Evolutionary conservation across 2,329 filamentous ascomycete genomes (phyloP), one percentile per base, ranked within the genome.

Genomic region (Hymenoscyphus occultus): DNA sequence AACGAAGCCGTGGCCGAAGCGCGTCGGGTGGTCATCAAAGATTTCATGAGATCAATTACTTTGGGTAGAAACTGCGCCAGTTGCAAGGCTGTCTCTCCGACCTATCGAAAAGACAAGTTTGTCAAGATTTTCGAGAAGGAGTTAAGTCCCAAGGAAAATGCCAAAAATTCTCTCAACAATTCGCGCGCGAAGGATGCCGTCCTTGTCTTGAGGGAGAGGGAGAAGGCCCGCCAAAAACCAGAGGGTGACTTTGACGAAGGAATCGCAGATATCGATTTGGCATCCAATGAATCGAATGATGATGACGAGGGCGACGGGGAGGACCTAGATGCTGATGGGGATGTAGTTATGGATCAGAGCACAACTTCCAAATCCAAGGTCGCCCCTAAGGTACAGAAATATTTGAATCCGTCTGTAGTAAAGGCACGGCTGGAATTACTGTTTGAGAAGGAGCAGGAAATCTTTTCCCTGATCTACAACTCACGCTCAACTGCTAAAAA

Each of bases 51-150:
- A 62, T 85, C 88, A 35, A 89, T 97, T 63, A 85, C 85, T 59
- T 85, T 84, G 71, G 82, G 84, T 58, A 90, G 88, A 72, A 85
- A 85, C 73, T 99, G 95, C 78, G 81, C 81, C 57, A 82, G 79
- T 63, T 89, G 86, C 71, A 79, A 81, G 60, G 90, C 90, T 35
- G 86, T 95, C 67, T 93, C 90, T 14, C 93, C 93, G 12, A 82
- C 83, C 1, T 98, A 92, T 78, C 88, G 94, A 71, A 97, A 96
- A 76, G 94, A 99, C 73, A 85, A 90, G 56, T 95, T 88, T 73
- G 90, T 93, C 74, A 99, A 98, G 78, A 93, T 99, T 62, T 99
- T 98, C 77, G 89, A 94, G 75, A 95, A 91, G 74, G 82, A 90
- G 1, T 80, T 97, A 64, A 85, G 83, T 58, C 78, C 83, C 58